Base-by-base conservation (phyloP, 78 protist genomes). In the Dictyostelium purpureum region DNA sequence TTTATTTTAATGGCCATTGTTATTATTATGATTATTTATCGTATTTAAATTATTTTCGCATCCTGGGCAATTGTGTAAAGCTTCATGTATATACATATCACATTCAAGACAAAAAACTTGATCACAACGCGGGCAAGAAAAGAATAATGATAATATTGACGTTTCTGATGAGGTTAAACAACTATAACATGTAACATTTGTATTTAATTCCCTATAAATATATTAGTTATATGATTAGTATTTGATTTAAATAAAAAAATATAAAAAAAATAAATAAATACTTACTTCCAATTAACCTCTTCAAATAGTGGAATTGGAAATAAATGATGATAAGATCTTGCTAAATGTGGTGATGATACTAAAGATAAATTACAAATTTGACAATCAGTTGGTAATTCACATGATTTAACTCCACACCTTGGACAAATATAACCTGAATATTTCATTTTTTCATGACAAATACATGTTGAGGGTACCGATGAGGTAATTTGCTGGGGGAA, bases 41-140 rank as follows among this genome's bases (percentile, higher is more conserved):
- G n/a, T n/a, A n/a, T n/a, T n/a, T n/a, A n/a, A n/a, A n/a, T 49
- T 71, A 71, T 83, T 88, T 80, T 90, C 90, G 45, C 96, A 95
- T 59, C 97, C 96, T 35, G 97, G 97, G 70, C 97, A 96, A 81
- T 92, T 95, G 38, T 96, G 96, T n/a, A 96, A 75, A 14, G 88
- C 38, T 38, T 95, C 96, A 67, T 96, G 97, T 21, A 96, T 88
- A 18, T 71, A 93, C 49, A 37, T 52, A 81, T 96, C 97, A 47
- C 97, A 96, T 37, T 95, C 96, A 40, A 76, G 33, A 71, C 97
- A 96, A 43, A 95, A 92, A 18, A 37, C 21, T 61, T 61, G 45
- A 31, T 47, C 2, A 75, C 97, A 96, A n/a, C 57, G 11, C 26
- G 97, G 96, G 77, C 97, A 96, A n/a, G 49, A 28, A 40, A 65